phyloP scores from a whole-genome alignment of 2,329 filamentous ascomycete species.

The Ophiocordyceps camponoti-rufipedis region DNA sequence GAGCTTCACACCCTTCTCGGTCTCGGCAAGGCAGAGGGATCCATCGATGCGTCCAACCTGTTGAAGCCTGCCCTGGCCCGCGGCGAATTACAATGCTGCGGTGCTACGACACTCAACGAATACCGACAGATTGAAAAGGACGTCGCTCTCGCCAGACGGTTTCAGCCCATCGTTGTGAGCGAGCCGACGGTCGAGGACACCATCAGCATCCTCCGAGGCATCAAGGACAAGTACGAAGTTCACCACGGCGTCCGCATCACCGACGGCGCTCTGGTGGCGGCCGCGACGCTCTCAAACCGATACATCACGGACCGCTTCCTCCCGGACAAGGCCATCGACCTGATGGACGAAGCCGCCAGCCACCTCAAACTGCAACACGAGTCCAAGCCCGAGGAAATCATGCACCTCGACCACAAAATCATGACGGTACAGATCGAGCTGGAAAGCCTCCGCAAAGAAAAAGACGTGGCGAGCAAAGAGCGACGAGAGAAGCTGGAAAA shows the following conservation, averaged over 20 bases:
- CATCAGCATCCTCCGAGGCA: constrained; percentile 85
- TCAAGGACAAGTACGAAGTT: constrained; percentile 96
- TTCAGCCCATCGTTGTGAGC: constrained; percentile 96
- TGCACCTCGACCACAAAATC: constrained; percentile 77
- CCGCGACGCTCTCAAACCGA: constrained; percentile 75
- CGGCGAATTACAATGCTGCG: constrained; percentile 93
- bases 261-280: constrained; percentile 78
- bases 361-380: constrained; percentile 92
- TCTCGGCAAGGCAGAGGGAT: constrained; percentile 82
- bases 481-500: constrained; percentile 86
- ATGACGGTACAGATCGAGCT: constrained; percentile 95
- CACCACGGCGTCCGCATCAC: constrained; percentile 96
- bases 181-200: constrained; percentile 81
- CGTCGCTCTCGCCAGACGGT: constrained; percentile 90
- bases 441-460: constrained; percentile 81
- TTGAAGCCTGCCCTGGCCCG: constrained; percentile 96
- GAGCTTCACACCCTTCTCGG: constrained; percentile 99
- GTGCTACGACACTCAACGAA: constrained; percentile 84
- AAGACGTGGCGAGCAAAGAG: constrained; percentile 77
- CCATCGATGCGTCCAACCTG: constrained; percentile 96
- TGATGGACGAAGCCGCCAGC: constrained; percentile 90
- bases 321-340: constrained; percentile 89
- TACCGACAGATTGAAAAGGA: constrained; percentile 99
- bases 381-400: constrained; percentile 88
- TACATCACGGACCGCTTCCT: constrained; percentile 84